Evolutionary conservation across 352 stramenopile genomes (phyloP).

Genomic region (Phytophthora multivora): DNA sequence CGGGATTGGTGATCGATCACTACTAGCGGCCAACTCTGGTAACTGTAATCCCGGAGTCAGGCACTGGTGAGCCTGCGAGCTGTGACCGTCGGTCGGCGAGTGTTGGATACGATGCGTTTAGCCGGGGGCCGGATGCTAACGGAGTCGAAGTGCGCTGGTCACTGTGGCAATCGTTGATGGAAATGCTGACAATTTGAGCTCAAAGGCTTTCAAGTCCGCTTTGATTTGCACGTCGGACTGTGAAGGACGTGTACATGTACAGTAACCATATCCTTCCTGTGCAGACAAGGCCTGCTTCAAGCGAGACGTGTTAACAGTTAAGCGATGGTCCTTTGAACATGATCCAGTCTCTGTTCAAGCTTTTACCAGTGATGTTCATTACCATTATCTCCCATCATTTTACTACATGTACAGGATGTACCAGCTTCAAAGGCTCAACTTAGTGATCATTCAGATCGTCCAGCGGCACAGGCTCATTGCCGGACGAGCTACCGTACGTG

Average conservation of each 20-base stretch:
- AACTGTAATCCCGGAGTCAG: constrained; percentile 2
- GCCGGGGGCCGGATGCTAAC: constrained; percentile 1
- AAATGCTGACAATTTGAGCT: no score
- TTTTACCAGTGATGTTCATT: constrained; percentile 3
- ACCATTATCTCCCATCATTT: constrained; percentile 3
- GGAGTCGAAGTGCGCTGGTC: constrained; percentile 2
- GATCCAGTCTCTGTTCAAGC: not conserved
- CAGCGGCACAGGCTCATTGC: constrained; percentile 25
- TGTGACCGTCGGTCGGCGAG: not conserved
- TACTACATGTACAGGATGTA: no score
- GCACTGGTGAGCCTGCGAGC: not conserved
- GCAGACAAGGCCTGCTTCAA: constrained; percentile 6
- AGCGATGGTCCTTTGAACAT: no score
- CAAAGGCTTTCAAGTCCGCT: not conserved
- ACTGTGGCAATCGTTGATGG: not conserved
- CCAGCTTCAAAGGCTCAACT: not conserved
- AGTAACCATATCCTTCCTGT: constrained; percentile 2
- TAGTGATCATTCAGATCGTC: constrained; percentile 31
- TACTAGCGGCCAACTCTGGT: not conserved
- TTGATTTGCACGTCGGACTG: constrained; percentile 21
- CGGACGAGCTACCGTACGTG: constrained; percentile 33
- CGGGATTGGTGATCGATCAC: not conserved
- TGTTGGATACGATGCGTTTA: not conserved
- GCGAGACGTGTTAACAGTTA: no score
- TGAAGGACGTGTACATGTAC: constrained; percentile 1